Base-by-base conservation (phyloP, 768 basidiomycete species). In the Pisolithus albus region DNA sequence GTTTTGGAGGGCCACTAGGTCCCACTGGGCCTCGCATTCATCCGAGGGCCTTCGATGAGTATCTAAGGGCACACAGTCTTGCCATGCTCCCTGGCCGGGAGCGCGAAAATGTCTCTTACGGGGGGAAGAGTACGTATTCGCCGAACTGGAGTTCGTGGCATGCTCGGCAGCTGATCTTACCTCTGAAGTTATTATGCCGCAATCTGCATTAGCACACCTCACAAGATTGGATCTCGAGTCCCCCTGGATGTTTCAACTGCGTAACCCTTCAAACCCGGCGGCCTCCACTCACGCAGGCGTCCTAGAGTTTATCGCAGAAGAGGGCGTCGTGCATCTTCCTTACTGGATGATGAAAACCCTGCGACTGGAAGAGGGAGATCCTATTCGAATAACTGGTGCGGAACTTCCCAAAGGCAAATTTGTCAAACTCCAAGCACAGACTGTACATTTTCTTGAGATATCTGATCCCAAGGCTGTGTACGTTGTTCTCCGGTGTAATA, bases 321-420 rank as follows among this genome's bases (percentile, higher is more conserved):
- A 98, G 68, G 96, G 96, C 11, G 77, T 88, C 13, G 94, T 94
- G 3, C 88, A 98, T 73, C 75, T 99, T 15, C 96, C 96, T 0
- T 88, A 92, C 59, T 99, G 96, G 96, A 95, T 99, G 90, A 99
- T 99, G 95, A 93, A 88, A 73, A 93, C 92, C 5, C 74, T 99
- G 18, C 82, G 91, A 24, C 71, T 99, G 24, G 85, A 84, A 50
- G 96, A 99, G 70, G 96, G 96, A 11, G 96, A 98, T 71, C 83
- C 92, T 10, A 89, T 99, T 54, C 84, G 93, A 41, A 84, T 98
- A 48, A 93, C 87, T 5, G 93, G 95, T 7, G 78, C 87, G 2
- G 83, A 87, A 54, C 77, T 97, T 15, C 83, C 83, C 0, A 98
- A 98, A 69, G 96, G 95, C 55, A 92, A 93, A 70, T 76, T 94